Percentiles rank a stretch among this genome's conserved stretches.
Evolutionary conservation across 768 basidiomycete species (phyloP).

Genomic region (Tulasnella sp.): DNA sequence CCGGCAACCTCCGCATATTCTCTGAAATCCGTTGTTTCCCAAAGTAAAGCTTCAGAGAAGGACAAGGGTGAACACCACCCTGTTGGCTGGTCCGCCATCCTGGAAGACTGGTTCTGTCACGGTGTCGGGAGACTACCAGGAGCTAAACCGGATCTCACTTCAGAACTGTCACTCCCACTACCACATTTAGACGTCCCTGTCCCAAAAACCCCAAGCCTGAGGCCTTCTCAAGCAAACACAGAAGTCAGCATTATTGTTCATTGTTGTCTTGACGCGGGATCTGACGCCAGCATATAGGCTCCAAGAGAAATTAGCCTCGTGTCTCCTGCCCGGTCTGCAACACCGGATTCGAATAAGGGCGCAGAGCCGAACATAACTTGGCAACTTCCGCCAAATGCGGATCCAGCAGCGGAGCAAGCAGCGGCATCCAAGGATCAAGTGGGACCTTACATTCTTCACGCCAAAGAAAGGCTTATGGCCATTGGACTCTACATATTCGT

Average conservation of each 20-base stretch:
- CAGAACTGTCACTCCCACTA: not conserved
- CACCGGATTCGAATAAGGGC: conserved; percentile 33
- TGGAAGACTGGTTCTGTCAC: conserved; percentile 36
- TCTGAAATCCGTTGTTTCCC: conserved; percentile 9
- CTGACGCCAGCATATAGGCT: conserved; percentile 36
- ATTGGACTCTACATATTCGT: conserved; percentile 72
- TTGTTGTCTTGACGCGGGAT: not conserved
- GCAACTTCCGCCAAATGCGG: conserved; percentile 21
- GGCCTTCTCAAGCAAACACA: not conserved
- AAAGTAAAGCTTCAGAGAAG: not conserved
- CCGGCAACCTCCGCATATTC: conserved; percentile 8
- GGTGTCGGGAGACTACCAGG: conserved; percentile 27
- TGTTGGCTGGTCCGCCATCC: conserved; percentile 20
- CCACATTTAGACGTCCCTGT: not conserved
- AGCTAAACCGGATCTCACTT: conserved; percentile 22
- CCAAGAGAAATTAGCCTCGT: conserved; percentile 34
- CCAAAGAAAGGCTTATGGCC: conserved; percentile 89
- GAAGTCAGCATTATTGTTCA: not conserved
- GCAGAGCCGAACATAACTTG: conserved; percentile 4
- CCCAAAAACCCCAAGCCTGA: not conserved
- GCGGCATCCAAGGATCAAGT: conserved; percentile 30
- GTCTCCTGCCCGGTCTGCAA: conserved; percentile 37
- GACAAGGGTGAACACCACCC: conserved; percentile 27
- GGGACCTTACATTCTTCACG: conserved; percentile 76
- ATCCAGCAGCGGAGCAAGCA: conserved; percentile 23